Evolutionary conservation across 2,329 filamentous ascomycete genomes (phyloP), one percentile per base, ranked within the genome.

Genomic region (Dothideomycetidae sp.): DNA sequence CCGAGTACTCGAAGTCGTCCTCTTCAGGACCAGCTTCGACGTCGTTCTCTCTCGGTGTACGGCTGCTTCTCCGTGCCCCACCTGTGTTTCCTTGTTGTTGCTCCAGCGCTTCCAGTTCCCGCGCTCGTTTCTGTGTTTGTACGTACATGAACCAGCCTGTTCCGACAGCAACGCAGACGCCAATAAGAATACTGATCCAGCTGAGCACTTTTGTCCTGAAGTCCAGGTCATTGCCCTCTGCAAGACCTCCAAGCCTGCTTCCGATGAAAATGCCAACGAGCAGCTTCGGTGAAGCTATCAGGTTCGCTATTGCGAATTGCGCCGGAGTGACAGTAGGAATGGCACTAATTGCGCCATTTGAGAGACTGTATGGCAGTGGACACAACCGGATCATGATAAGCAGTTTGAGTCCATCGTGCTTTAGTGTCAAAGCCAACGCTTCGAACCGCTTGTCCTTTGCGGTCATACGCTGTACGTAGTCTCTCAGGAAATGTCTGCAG

Each of bases 261-360:
- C 90, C 90, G 50, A 98, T 84, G 61, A 94, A 98, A 49, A 93
- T 75, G 54, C 93, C 83, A 35, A 98, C 76, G 42, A 96, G 67
- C 12, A 98, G 67, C 53, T 96, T 98, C 5, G 90, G 90, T 10
- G 71, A 75, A 9, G 85, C 77, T 11, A 88, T 63, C 2, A 82
- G 78, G 0, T 88, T 96, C 4, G 90, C 88, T 31, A 85, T 56
- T 19, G 77, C 78, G 61, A 92, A 96, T 32, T 72, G 72, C 42
- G 70, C 56, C 29, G 81, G 81, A 15, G 77, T 71, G 21, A 98
- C 82, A 19, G 81, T 93, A 2, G 86, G 86, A 44, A 98, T 86
- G 1, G 90, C 96, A 18, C 84, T 84, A 39, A 98, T 73, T 43
- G 93, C 93, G 35, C 85, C 90, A 54, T 98, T 98, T 53, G 81